Percentiles rank a stretch among this genome's conserved stretches.
phyloP scores from a whole-genome alignment of 768 basidiomycete species.

The Termitomyces sp. region DNA sequence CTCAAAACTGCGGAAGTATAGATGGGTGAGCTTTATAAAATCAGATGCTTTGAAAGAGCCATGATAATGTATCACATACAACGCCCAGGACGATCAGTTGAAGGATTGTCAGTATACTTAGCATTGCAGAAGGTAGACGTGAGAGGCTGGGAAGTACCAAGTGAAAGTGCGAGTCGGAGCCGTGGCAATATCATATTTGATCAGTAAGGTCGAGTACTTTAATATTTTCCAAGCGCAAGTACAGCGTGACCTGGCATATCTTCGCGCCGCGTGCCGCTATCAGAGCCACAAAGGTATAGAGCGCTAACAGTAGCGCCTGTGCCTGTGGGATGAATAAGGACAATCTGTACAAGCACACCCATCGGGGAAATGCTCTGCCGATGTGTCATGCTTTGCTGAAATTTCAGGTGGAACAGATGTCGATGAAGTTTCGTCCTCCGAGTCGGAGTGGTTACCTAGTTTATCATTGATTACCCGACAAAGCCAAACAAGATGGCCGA shows the following conservation, averaged over 20 bases:
- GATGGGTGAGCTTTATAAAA: conserved; percentile 14
- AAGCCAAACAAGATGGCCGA: neutral
- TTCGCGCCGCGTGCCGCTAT: too few species aligned
- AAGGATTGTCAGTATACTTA: neutral
- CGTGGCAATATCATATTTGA: neutral
- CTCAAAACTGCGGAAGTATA: conserved; percentile 18
- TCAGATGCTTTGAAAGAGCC: neutral
- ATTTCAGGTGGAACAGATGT: neutral
- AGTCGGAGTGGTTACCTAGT: conserved; percentile 1
- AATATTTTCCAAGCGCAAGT: neutral
- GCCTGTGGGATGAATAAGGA: neutral
- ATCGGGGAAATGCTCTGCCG: neutral
- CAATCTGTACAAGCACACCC: neutral
- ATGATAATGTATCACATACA: neutral
- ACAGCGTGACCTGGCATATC: neutral
- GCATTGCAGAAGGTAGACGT: neutral
- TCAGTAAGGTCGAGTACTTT: neutral
- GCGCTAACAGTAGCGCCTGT: neutral
- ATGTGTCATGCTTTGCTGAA: neutral
- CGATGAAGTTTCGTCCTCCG: neutral
- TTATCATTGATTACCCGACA: neutral
- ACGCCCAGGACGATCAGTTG: neutral
- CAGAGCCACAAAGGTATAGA: neutral
- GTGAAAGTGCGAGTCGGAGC: neutral
- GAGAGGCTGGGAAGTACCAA: neutral